Evolutionary conservation across 805 yeast genomes (phyloP), one percentile per base, ranked within the genome.

Genomic region (Schwanniomyces polymorphus): DNA sequence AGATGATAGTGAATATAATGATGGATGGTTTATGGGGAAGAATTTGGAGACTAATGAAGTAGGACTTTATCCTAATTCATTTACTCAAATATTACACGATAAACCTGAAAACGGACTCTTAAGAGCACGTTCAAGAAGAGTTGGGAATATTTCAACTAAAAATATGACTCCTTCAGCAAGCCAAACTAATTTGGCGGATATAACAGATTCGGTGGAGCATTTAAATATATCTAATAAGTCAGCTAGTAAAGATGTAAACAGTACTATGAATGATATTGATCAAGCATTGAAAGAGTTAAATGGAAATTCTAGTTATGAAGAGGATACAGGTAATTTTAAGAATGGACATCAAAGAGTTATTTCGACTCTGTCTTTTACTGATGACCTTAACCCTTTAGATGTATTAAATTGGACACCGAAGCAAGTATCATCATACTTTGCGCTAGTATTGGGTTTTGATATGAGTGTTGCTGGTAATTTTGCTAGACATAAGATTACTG

Each of bases 11-110:
- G 97, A 89, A 60, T 94, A 87, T 65, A 87, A 88, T 57, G 98
- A 94, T 66, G 97, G 98, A 14, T 94, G 99, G 99, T 94, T 86
- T 61, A 86, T 88, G 76, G 97, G 97, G 3, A 84, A 82, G 49
- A 91, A 91, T 56, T 61, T 89, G 42, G 60, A 79, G 42, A 84
- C 92, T 0, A 80, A 81, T 45, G 78, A 80, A 44, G 92, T 89
- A 10, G 99, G 99, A 0, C 71, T 92, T 37, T 94, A 91, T 60
- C 99, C 99, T 11, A 88, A 87, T 54, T 82, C 90, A 3, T 92
- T 92, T 65, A 91, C 97, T 1, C 85, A 85, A 55, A 61, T 79
- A 8, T 65, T 68, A 35, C 58, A 55, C 6, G 47, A 43, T 23
- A 49, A 57, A 17, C 57, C 56, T 8, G 56, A 54, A 12, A 38